phyloP scores from a whole-genome alignment of 345 rosid genomes.

The Mallotus nudiflorus region DNA sequence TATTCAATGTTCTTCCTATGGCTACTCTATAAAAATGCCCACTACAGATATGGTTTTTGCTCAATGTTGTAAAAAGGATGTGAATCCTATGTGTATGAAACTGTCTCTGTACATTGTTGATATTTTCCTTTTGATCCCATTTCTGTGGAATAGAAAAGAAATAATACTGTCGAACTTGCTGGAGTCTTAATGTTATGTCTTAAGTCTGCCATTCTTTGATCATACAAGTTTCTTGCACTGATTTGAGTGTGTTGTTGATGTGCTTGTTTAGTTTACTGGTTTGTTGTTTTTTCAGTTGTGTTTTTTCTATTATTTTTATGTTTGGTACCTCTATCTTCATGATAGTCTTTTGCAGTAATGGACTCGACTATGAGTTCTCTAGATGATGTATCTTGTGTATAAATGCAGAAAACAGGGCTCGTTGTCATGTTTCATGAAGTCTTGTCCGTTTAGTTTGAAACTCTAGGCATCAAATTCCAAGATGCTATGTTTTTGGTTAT shows the following conservation, averaged over 20 bases:
- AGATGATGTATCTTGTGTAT: not conserved
- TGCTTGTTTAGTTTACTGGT: not conserved
- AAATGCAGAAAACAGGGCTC: not conserved
- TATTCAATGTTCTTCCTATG: too few relatives aligned
- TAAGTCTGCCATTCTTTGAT: not conserved
- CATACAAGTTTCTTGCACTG: not conserved
- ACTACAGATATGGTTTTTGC: too few relatives aligned
- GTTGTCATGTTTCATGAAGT: not conserved
- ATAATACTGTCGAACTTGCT: too few relatives aligned
- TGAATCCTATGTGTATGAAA: not conserved
- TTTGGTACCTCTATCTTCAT: not conserved
- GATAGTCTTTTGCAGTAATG: not conserved
- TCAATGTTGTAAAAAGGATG: too few relatives aligned
- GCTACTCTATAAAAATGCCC: too few relatives aligned
- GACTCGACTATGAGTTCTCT: not conserved
- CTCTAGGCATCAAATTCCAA: not conserved
- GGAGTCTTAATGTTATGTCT: not conserved
- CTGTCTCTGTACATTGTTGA: not conserved
- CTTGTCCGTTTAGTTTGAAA: not conserved
- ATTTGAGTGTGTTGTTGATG: not conserved
- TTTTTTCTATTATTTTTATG: not conserved
- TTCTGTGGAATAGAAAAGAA: not conserved
- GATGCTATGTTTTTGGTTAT: constrained; percentile 8
- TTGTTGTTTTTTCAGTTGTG: not conserved
- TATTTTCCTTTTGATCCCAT: not conserved